Evolutionary conservation across 805 yeast species (phyloP).

Genomic region (Kuraishia cidri): DNA sequence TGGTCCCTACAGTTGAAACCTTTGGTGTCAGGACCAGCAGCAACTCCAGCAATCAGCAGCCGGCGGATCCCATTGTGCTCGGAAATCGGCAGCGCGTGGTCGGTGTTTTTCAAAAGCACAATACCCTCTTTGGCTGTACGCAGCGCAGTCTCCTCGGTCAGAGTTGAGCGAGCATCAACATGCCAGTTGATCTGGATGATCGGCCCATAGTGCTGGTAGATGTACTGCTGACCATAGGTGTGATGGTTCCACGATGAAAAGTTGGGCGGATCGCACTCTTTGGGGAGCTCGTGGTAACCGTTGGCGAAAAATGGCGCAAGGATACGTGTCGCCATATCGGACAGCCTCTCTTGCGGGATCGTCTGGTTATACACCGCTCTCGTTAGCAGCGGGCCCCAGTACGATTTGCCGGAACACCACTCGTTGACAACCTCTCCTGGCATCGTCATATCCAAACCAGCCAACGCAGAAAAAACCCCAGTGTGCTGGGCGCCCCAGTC

Average conservation of each 20-base stretch:
- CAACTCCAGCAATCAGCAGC: conserved; percentile 39
- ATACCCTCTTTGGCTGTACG: conserved; percentile 50
- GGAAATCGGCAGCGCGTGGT: conserved; percentile 37
- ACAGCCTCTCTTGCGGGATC: conserved; percentile 39
- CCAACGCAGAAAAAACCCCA: conserved; percentile 45
- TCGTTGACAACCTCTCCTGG: conserved; percentile 48
- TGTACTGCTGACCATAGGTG: conserved; percentile 43
- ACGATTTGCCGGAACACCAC: conserved; percentile 42
- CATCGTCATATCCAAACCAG: conserved; percentile 62
- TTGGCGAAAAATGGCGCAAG: conserved; percentile 51
- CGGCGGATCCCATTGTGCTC: conserved; percentile 29
- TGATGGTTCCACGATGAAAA: conserved; percentile 53
- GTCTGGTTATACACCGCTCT: conserved; percentile 47
- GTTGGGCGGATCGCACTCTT: conserved; percentile 37
- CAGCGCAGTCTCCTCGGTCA: conserved; percentile 37
- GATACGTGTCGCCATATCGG: conserved; percentile 56
- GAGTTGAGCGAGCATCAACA: conserved; percentile 41
- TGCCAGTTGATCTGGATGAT: conserved; percentile 36
- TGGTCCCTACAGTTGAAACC: conserved; percentile 46
- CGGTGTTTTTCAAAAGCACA: conserved; percentile 43
- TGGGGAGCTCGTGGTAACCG: conserved; percentile 25
- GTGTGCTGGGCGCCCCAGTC: conserved; percentile 62
- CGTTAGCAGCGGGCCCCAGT: conserved; percentile 51
- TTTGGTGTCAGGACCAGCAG: conserved; percentile 39
- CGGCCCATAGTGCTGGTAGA: conserved; percentile 37